Percentiles rank a stretch among this genome's conserved stretches.
Evolutionary conservation across 2,329 filamentous ascomycete genomes (phyloP).

Genomic region (Aspergillus fischeri): DNA sequence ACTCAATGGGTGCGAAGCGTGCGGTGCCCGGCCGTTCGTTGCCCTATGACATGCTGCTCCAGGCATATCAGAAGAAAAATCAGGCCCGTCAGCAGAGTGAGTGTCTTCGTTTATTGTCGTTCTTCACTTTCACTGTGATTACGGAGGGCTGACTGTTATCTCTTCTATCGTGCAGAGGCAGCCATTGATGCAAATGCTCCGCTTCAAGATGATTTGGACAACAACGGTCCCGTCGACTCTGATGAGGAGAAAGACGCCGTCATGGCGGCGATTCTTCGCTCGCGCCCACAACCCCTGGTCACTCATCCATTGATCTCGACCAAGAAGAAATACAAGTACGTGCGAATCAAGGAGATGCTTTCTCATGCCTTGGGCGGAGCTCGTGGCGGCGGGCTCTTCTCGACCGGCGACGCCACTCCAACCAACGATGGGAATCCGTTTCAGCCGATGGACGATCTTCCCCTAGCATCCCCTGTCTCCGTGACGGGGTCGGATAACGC

Average conservation of each 20-base stretch:
- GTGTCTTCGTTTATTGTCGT: conserved; percentile 16
- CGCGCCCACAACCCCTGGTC: conserved; percentile 73
- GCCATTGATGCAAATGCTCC: conserved; percentile 93
- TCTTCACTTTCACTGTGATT: conserved; percentile 1
- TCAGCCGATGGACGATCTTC: conserved; percentile 25
- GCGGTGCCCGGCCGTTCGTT: conserved; percentile 80
- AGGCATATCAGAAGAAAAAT: conserved; percentile 93
- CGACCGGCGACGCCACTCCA: conserved; percentile 29
- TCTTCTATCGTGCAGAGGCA: conserved; percentile 59
- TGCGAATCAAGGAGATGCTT: conserved; percentile 62
- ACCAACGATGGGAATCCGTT: conserved; percentile 32
- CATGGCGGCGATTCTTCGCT: conserved; percentile 72
- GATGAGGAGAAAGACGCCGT: conserved; percentile 91
- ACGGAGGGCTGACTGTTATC: conserved; percentile 1
- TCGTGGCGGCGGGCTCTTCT: conserved; percentile 45
- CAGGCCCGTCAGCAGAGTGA: conserved; percentile 96
- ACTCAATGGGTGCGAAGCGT: conserved; percentile 91
- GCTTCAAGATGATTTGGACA: conserved; percentile 78
- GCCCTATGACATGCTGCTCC: conserved; percentile 87
- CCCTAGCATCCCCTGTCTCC: conserved; percentile 21
- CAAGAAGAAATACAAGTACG: conserved; percentile 55
- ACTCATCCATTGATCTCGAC: conserved; percentile 54
- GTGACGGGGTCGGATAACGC: conserved; percentile 20
- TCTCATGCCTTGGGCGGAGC: conserved; percentile 54
- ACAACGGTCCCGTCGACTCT: conserved; percentile 78